Evolutionary conservation across 2,329 filamentous ascomycete species (phyloP).

Genomic region (Ophiostoma populinum): DNA sequence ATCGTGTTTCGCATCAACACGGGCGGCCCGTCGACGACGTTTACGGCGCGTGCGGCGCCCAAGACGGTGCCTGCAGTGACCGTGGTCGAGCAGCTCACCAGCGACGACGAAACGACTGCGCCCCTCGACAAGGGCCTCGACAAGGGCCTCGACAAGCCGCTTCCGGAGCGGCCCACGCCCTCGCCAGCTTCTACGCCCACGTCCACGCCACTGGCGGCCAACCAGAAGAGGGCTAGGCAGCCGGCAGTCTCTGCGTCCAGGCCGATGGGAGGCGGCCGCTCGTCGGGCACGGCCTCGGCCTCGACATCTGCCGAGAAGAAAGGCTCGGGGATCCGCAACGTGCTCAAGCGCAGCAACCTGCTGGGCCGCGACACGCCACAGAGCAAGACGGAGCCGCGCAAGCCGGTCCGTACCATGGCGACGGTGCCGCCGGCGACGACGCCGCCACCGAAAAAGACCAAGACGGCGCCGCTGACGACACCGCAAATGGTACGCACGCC

Average conservation of each 20-base stretch:
- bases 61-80: not conserved
- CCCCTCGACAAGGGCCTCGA: no score
- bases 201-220: constrained; percentile 16
- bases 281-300: constrained; percentile 1
- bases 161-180: not conserved
- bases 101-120: constrained; percentile 12
- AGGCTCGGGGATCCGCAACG: constrained; percentile 26
- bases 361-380: constrained; percentile 17
- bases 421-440: not conserved
- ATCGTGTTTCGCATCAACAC: constrained; percentile 36
- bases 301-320: not conserved
- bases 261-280: not conserved
- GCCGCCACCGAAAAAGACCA: constrained; percentile 5
- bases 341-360: constrained; percentile 31
- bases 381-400: not conserved
- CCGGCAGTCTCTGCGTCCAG: constrained; percentile 14
- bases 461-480: constrained; percentile 1
- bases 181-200: not conserved
- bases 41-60: not conserved
- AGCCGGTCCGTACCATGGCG: not conserved
- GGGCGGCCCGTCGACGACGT: not conserved
- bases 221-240: constrained; percentile 28
- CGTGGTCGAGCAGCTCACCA: constrained; percentile 14
- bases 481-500: constrained; percentile 8
- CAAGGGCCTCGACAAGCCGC: not conserved